Evolutionary conservation across 306 rosid genomes (phyloP).

Genomic region (Rubus parviflorus): DNA sequence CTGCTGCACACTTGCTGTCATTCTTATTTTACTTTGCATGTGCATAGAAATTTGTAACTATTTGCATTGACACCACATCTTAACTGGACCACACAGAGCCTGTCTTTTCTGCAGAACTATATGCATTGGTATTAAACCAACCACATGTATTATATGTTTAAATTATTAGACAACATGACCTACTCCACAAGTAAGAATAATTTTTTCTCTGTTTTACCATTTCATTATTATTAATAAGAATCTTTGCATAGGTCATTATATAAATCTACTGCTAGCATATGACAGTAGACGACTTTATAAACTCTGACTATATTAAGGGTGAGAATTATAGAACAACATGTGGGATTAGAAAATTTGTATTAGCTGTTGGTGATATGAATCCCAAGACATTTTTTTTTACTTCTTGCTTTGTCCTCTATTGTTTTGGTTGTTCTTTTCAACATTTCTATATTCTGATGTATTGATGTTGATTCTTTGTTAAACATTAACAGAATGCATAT

Average conservation of each 20-base stretch:
- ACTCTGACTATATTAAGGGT: conserved; percentile 2
- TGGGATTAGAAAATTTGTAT: neutral
- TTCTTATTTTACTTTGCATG: conserved; percentile 13
- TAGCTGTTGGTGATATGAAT: neutral
- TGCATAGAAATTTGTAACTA: conserved; percentile 2
- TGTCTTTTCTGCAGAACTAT: neutral
- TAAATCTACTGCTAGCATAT: conserved; percentile 12
- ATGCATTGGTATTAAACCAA: conserved; percentile 11
- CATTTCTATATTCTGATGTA: neutral
- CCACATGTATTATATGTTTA: conserved; percentile 18
- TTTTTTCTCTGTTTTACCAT: conserved; percentile 17
- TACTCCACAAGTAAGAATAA: conserved; percentile 20
- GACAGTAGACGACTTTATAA: conserved; percentile 4
- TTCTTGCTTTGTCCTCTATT: neutral
- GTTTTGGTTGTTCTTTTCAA: neutral
- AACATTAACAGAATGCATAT: conserved; percentile 56
- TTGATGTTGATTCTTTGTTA: conserved; percentile 23
- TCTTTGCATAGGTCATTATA: conserved; percentile 20
- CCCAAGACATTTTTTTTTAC: neutral
- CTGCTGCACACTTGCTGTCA: neutral
- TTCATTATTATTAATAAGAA: conserved; percentile 31
- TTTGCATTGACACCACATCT: conserved; percentile 20
- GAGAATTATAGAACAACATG: conserved; percentile 1
- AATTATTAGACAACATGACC: conserved; percentile 8
- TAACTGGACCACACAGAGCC: conserved; percentile 9